These are phyloP conservation scores for Allium cepa DNA, from an alignment of 106 monocot genomes.

Conservation along the genomic window DNA sequence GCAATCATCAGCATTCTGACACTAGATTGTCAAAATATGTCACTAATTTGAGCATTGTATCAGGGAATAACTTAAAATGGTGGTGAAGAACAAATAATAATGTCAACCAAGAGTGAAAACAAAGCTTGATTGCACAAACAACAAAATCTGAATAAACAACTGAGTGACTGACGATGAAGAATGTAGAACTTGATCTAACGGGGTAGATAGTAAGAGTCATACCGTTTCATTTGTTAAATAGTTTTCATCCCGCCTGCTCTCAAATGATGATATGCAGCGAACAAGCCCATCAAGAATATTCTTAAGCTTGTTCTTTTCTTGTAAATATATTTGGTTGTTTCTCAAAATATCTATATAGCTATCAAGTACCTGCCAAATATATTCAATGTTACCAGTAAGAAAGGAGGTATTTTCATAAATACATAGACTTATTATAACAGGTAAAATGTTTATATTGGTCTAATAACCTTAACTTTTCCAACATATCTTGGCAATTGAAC, in stretches of 20 bases:
- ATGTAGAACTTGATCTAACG: neutral
- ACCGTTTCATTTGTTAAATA: constrained; percentile 22
- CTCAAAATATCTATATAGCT: constrained; percentile 72
- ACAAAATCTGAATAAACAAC: neutral
- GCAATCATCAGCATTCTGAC: too few species aligned
- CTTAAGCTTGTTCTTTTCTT: constrained; percentile 68
- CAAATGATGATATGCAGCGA: constrained; percentile 56
- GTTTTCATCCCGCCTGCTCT: constrained; percentile 13
- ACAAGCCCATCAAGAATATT: constrained; percentile 61
- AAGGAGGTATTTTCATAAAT: too few species aligned
- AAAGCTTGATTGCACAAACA: neutral
- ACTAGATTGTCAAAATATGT: too few species aligned
- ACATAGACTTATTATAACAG: too few species aligned
- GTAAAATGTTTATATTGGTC: too few species aligned
- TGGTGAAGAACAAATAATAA: neutral
- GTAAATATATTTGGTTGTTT: constrained; percentile 68
- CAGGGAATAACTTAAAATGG: neutral
- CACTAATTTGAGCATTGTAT: neutral
- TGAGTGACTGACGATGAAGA: neutral
- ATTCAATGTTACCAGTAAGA: too few species aligned
- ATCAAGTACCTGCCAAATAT: constrained; percentile 58
- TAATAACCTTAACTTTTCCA: too few species aligned
- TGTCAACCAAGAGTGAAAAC: neutral
- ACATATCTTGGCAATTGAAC: too few species aligned
- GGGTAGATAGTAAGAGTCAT: neutral